Percentiles rank a stretch among this genome's conserved stretches.
Evolutionary conservation across 495 filamentous ascomycete genomes (phyloP).

Genomic region (Neurospora pannonica): DNA sequence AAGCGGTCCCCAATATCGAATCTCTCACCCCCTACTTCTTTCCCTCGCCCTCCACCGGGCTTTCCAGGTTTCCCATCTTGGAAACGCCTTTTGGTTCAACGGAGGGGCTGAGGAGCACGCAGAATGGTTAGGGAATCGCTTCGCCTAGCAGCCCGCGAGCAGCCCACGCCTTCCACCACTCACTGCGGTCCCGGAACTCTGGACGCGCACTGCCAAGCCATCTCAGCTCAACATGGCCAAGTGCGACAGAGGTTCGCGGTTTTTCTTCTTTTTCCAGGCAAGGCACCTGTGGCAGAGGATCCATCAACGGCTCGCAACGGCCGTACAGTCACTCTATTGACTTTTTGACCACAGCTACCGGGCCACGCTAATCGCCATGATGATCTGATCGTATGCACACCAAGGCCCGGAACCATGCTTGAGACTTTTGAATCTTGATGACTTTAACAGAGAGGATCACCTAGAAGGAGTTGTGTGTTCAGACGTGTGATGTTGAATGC

Average conservation of each 20-base stretch:
- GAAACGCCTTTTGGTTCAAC: background rate
- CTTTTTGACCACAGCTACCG: background rate
- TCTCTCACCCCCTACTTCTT: background rate
- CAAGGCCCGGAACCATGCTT: background rate
- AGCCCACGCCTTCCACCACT: background rate
- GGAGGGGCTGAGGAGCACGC: background rate
- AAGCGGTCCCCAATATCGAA: background rate
- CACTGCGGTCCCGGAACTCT: slow-evolving; percentile 11
- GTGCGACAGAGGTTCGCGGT: background rate
- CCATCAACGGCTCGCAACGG: background rate
- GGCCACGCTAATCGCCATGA: background rate
- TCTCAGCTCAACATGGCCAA: background rate
- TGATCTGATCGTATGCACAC: background rate
- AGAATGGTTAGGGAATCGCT: background rate
- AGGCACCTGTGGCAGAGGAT: background rate
- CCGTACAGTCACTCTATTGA: background rate
- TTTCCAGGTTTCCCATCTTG: background rate
- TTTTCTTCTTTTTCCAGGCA: background rate
- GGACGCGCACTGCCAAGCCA: slow-evolving; percentile 2
- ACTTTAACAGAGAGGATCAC: background rate
- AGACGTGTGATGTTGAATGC: background rate
- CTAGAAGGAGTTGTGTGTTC: background rate
- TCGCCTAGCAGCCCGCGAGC: background rate
- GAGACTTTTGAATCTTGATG: background rate
- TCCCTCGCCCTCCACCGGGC: background rate